Percentiles rank a stretch among this genome's conserved stretches.
phyloP scores from a whole-genome alignment of 2,329 filamentous ascomycete species.

The Trichoderma sp. region DNA sequence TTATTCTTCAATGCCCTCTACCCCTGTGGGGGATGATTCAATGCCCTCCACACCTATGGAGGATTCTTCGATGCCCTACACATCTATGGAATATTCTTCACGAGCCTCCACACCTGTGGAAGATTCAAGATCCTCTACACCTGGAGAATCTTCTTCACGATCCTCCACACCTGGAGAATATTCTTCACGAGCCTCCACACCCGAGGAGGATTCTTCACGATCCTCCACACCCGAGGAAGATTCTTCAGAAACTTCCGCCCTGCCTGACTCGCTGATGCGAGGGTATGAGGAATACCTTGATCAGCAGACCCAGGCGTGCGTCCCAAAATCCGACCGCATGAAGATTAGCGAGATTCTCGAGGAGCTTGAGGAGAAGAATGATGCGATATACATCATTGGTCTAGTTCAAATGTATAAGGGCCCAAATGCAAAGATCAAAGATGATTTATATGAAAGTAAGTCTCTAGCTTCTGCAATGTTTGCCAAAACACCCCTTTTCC shows the following conservation, averaged over 20 bases:
- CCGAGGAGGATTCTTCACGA: not conserved
- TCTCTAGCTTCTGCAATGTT: not conserved
- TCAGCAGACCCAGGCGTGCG: not conserved
- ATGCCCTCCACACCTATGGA: no score
- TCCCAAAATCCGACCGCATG: not conserved
- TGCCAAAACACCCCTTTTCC: not conserved
- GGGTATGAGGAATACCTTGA: not conserved
- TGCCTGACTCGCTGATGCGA: not conserved
- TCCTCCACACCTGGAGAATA: no score
- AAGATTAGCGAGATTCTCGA: not conserved
- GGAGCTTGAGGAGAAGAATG: not conserved
- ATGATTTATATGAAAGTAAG: not conserved
- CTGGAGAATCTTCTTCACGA: no score
- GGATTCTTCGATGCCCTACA: no score
- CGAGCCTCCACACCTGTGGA: no score
- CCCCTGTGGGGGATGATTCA: no score
- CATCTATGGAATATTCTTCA: no score
- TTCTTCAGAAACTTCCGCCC: not conserved
- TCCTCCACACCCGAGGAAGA: not conserved
- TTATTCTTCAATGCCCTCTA: no score
- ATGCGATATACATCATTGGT: not conserved
- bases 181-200: not conserved
- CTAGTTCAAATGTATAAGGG: not conserved
- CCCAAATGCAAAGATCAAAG: not conserved
- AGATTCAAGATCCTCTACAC: no score